Evolutionary conservation across 306 rosid species (phyloP).

Genomic region (Casuarina glauca): DNA sequence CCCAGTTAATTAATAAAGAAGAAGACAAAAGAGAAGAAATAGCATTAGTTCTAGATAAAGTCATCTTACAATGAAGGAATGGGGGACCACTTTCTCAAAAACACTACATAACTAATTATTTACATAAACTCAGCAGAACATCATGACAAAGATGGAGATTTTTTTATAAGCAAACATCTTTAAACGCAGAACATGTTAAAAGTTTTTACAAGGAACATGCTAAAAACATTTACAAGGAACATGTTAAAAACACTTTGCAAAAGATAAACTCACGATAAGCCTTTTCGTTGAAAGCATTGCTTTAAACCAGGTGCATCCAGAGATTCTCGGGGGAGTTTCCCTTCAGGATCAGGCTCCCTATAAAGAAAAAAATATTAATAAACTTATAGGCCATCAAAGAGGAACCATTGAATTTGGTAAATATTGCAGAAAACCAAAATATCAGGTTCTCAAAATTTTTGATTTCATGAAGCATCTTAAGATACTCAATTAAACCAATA

Average conservation of each 20-base stretch:
- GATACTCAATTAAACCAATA: constrained; percentile 5
- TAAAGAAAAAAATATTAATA: constrained; percentile 18
- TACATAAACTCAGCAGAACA: neutral
- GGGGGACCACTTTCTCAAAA: neutral
- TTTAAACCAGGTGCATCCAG: constrained; percentile 75
- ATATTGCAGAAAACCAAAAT: neutral
- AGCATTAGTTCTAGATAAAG: neutral
- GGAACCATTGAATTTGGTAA: constrained; percentile 9
- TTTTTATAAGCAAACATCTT: constrained; percentile 11
- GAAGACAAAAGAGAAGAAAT: neutral
- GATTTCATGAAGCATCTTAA: constrained; percentile 27
- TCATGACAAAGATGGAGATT: constrained; percentile 13
- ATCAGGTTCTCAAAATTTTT: constrained; percentile 5
- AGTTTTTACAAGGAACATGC: constrained; percentile 7
- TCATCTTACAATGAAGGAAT: neutral
- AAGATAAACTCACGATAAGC: constrained; percentile 72
- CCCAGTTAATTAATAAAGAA: neutral
- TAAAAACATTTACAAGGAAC: constrained; percentile 3
- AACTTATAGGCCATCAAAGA: constrained; percentile 15
- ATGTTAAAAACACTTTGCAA: constrained; percentile 17
- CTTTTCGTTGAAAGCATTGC: constrained; percentile 71
- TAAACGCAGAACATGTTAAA: constrained; percentile 20
- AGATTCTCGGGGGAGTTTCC: constrained; percentile 86
- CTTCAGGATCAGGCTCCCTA: constrained; percentile 89
- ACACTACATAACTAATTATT: neutral